Base-by-base conservation (phyloP, 129 eudicot genomes). In the Cynara cardunculus region DNA sequence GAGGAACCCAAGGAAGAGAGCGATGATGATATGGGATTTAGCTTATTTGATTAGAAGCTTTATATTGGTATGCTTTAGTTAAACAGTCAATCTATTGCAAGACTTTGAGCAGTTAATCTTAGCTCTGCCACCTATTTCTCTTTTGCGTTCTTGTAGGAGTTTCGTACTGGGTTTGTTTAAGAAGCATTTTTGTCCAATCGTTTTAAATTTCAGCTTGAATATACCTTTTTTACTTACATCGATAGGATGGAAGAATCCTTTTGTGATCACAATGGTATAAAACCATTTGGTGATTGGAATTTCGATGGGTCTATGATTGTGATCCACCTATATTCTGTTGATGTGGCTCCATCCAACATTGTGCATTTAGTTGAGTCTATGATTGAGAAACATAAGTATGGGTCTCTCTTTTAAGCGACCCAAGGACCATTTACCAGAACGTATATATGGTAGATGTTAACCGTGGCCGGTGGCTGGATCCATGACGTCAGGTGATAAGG, bases 1-100 rank as follows among this genome's bases (percentile, higher is more conserved):
- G 87, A 84, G 24, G 87, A 84, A 61, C 83, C 83, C 21, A 73
- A 73, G 80, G 87, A 84, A 84, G 87, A 84, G 66, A 84, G 84
- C 31, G 87, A 84, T 0, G 87, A 84, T 25, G 87, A 84, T 24
- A 73, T 84, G 87, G 87, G 87, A 65, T 78, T 84, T 25, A 46
- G 84, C 80, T 78, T 84, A 59, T 84, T 84, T 12, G 84, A 78
- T 78, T 78, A 84, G 87, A 83, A 25, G 31, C 71, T 0, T 28
- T 18, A 0, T 25, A 21, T 49, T 34, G 26, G 71, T 76, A 21
- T 67, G 70, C 13, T 21, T 46, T 78, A 83, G 82, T 77, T 67
- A 26, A 69, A 71, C 19, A 22, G 30, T 2, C 44, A 0, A 11
- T 16, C 27, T 8, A 7, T 61, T 37, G 25, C 67, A 67, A 65